Evolutionary conservation across 176 grass and related monocot genomes (phyloP), one percentile per base, ranked within the genome.

Genomic region (Hordeum marinum): DNA sequence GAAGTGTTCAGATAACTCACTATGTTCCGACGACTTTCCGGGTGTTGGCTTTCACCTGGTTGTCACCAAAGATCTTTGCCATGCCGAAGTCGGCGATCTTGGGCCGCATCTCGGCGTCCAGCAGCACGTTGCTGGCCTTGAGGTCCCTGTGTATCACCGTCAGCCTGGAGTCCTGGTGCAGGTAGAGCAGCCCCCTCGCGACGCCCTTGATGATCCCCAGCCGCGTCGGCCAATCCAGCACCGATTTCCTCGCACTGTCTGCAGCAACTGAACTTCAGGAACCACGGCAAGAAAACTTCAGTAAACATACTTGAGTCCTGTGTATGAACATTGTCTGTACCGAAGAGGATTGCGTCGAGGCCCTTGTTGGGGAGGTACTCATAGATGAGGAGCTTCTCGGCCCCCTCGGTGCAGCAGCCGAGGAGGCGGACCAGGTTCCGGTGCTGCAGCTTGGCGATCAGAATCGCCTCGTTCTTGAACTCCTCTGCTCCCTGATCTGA

Each of bases 61-160:
- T 88, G 20, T 88, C 89, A 3, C 89, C 84, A n/a, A 94, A 94
- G 39, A 94, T 92, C 35, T 88, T 88, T 1, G 92, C 92, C 92
- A 94, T 89, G 5, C 92, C 92, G 3, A 94, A 94, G 31, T 94
- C 92, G 0, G 92, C 85, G 73, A 94, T 91, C 23, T 94, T 94
- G 37, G 92, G 87, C 8, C 78, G 67, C 77, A 91, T 79, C 15
- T 94, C 84, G 0, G 80, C 88, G 3, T 94, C 92, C 14, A 94
- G 32, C 64, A 94, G 46, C 20, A 94, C 82, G 5, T 94, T 94
- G 25, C 89, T 89, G 0, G 76, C 92, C 52, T 92, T 94, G 32
- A 94, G 80, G 80, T 91, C 92, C n/a, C 92, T 63, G 18, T 94
- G 92, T 45, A 94, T 89, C 46, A 94, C 84, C 8, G 81, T 90